Base-by-base conservation (phyloP, 2,329 filamentous ascomycete species). In the Pseudogymnoascus sp. region DNA sequence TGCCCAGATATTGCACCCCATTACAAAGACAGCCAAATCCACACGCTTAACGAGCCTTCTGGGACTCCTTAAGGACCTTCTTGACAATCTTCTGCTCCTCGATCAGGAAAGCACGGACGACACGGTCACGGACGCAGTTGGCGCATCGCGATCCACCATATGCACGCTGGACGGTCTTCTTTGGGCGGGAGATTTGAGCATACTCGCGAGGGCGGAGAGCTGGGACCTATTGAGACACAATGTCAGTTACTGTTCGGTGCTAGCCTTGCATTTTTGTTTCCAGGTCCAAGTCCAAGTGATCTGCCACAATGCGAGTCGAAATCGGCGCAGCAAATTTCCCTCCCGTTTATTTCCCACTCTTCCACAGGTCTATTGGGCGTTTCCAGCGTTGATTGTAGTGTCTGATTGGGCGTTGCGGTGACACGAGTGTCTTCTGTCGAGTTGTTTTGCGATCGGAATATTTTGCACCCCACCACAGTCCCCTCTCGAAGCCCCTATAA, bases 61-160 rank as follows among this genome's bases (percentile, higher is more conserved):
- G 89, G 67, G 84, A 86, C 85, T 97, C 93, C 89, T 97, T 97
- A 78, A 97, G 86, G 74, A 99, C 94, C 90, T 99, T 99, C 91
- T 99, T 99, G 81, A 99, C 94, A 74, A 99, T 97, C 90, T 99
- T 99, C 86, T 99, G 94, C 87, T 99, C 94, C 85, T 99, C 95
- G 70, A 99, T 97, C 78, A 99, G 82, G 88, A 99, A 99, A 68
- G 94, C 94, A 72, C 94, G 91, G 72, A 97, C 91, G 71, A 99
- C 90, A 73, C 94, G 89, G 84, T 99, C 94, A 79, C 93, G 92
- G 72, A 99, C 94, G 80, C 94, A 99, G 85, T 91, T 94, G 76
- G 89, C 91, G 84, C 94, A 99, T 86, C 94, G 90, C 74, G 92
- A 97, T 75, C 94, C 94, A 78, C 94, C 92, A 79, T 99, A 99